Conservation (phyloP, 768 basidiomycete genomes). For the Suillus clintonianus region DNA sequence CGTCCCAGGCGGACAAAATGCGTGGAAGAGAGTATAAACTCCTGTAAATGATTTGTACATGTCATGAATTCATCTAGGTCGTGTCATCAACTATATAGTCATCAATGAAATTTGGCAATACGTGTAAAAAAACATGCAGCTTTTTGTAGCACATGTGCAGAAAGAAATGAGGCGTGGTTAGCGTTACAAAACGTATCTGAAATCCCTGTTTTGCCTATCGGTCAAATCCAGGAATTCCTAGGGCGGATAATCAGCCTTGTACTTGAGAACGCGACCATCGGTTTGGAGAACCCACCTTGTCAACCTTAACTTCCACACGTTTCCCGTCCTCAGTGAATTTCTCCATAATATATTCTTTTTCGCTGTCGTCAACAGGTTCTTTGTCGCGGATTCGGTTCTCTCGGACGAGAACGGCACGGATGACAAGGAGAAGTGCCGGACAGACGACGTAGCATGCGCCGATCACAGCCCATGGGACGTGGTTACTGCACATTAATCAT, state of each 20-base stretch:
- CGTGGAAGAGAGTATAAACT: not conserved
- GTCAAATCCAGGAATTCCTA: constrained; percentile 77
- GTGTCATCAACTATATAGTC: not conserved
- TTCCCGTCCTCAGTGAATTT: constrained; percentile 47
- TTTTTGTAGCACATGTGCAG: not conserved
- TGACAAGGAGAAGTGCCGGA: constrained; percentile 36
- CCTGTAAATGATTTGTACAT: not conserved
- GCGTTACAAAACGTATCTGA: constrained; percentile 64
- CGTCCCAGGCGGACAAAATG: not conserved
- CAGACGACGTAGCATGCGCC: constrained; percentile 57
- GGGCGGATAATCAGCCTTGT: not conserved
- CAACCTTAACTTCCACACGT: constrained; percentile 54
- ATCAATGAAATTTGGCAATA: not conserved
- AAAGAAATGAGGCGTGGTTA: not conserved
- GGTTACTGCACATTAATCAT: constrained; percentile 43
- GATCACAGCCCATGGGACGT: constrained; percentile 72
- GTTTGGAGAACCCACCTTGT: constrained; percentile 46
- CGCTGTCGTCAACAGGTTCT: constrained; percentile 48
- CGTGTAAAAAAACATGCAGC: not conserved
- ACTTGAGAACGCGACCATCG: too few species aligned
- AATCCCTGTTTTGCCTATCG: constrained; percentile 70
- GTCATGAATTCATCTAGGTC: not conserved
- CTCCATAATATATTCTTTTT: constrained; percentile 61
- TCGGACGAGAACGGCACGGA: constrained; percentile 50
- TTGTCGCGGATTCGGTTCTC: constrained; percentile 40